Conservation (phyloP, 352 stramenopile genomes). For the Globisporangium heterothallicum region DNA sequence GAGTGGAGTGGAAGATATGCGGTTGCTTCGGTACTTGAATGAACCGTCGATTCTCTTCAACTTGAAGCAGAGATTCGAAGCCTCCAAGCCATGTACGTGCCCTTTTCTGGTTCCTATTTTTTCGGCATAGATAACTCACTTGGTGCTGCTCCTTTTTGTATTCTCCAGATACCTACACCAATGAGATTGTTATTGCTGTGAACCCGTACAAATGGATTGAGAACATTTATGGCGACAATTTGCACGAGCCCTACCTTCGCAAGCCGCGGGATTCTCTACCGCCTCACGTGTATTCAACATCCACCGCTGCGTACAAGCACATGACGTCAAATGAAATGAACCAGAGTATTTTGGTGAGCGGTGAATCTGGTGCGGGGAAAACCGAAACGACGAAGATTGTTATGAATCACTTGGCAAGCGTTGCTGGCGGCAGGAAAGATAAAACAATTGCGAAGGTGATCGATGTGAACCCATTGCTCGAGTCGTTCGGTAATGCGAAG, state of each 20-base stretch:
- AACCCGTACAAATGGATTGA: conserved; percentile 97
- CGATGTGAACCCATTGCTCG: conserved; percentile 88
- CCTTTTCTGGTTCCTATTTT: background rate
- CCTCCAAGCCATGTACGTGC: conserved; percentile 84
- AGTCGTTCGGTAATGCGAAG: conserved; percentile 94
- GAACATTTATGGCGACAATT: conserved; percentile 86
- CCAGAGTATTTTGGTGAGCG: conserved; percentile 86
- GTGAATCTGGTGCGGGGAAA: conserved; percentile 89
- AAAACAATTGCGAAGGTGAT: conserved; percentile 90
- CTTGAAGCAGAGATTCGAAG: conserved; percentile 87
- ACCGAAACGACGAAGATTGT: conserved; percentile 97
- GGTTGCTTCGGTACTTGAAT: conserved; percentile 86
- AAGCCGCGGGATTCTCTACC: conserved; percentile 59
- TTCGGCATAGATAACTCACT: background rate
- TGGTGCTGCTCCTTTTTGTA: conserved; percentile 2
- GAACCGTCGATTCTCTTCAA: conserved; percentile 93
- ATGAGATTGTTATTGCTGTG: conserved; percentile 97
- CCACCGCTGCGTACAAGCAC: conserved; percentile 81
- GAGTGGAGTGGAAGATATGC: conserved; percentile 84
- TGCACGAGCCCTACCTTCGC: conserved; percentile 78
- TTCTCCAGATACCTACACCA: conserved; percentile 91
- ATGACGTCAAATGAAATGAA: conserved; percentile 74
- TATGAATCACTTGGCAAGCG: conserved; percentile 84
- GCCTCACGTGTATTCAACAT: conserved; percentile 86
- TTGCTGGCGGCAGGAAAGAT: conserved; percentile 79